Evolutionary conservation across 306 rosid species (phyloP).

Genomic region (Quercus dentata): DNA sequence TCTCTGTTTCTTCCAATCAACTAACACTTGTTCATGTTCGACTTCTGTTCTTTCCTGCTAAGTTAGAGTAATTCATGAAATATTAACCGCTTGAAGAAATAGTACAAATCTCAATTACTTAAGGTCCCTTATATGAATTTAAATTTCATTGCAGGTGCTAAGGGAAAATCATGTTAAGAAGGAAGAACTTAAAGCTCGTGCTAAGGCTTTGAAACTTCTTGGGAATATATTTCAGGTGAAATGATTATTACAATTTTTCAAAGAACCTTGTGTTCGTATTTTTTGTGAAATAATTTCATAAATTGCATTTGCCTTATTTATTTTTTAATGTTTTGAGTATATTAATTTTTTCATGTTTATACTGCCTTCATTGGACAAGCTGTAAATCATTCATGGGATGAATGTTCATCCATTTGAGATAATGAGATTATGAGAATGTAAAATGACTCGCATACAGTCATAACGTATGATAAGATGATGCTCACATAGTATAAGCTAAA

Average conservation of each 20-base stretch:
- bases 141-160: conserved; percentile 58
- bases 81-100: background rate
- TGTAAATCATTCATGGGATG: background rate
- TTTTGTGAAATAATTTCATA: background rate
- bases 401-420: background rate
- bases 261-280: background rate
- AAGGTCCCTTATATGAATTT: conserved; percentile 6
- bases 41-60: background rate
- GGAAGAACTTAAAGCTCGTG: conserved; percentile 89
- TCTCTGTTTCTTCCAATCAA: conserved; percentile 12
- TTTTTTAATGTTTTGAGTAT: too few relatives aligned
- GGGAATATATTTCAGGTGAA: conserved; percentile 85
- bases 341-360: background rate
- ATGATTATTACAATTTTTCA: background rate
- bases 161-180: conserved; percentile 57
- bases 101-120: background rate
- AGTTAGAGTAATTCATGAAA: conserved; percentile 8
- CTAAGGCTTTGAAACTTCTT: conserved; percentile 69
- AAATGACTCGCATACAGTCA: background rate
- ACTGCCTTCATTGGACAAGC: background rate
- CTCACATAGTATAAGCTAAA: background rate
- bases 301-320: background rate
- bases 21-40: background rate
- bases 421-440: background rate
- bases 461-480: background rate